phyloP scores from a whole-genome alignment of 805 yeast species.

The Metschnikowia arizonensis region DNA sequence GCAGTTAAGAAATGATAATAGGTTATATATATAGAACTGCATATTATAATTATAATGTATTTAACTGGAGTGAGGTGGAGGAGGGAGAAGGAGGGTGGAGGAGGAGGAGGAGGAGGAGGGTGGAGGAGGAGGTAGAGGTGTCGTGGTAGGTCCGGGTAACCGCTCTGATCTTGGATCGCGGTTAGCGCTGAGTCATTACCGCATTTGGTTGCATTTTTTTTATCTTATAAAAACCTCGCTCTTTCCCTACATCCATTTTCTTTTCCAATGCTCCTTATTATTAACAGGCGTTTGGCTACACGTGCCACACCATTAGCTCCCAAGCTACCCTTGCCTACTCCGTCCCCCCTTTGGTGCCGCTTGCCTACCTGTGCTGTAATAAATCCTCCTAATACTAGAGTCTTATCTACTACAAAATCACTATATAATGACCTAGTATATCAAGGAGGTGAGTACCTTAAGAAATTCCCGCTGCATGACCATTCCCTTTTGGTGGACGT shows the following conservation, averaged over 20 bases:
- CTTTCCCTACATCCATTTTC: not conserved
- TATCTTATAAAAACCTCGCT: slow-evolving; percentile 13
- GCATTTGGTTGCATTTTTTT: slow-evolving; percentile 19
- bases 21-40: too few relatives aligned
- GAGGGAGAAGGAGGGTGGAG: too few relatives aligned
- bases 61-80: too few relatives aligned
- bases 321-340: not conserved
- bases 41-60: too few relatives aligned
- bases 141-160: slow-evolving; percentile 20
- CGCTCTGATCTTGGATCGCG: slow-evolving; percentile 22
- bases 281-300: slow-evolving; percentile 8
- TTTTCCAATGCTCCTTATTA: slow-evolving; percentile 11
- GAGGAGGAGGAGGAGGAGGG: too few relatives aligned
- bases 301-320: slow-evolving; percentile 1
- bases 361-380: not conserved
- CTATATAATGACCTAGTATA: slow-evolving; percentile 32
- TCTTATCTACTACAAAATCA: slow-evolving; percentile 2
- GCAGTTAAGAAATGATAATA: too few relatives aligned
- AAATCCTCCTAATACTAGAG: not conserved
- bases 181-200: slow-evolving; percentile 26
- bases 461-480: slow-evolving; percentile 54
- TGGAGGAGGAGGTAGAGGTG: too few relatives aligned
- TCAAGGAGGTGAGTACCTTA: slow-evolving; percentile 60
- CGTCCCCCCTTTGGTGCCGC: not conserved
- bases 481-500: slow-evolving; percentile 75